Evolutionary conservation across 75 land plant genomes (phyloP).

Genomic region (Pinus tabuliformis): DNA sequence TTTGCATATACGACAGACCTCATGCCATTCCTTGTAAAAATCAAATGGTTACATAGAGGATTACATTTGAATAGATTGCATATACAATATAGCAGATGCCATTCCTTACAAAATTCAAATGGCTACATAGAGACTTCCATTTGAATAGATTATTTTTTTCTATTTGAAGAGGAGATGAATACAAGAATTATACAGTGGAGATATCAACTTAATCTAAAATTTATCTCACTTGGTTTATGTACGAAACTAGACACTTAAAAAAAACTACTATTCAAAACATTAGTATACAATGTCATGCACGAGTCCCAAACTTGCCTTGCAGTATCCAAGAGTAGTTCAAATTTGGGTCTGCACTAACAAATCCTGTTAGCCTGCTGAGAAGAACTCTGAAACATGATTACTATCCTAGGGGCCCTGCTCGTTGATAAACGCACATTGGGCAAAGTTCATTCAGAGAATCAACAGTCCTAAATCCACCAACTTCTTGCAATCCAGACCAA

Average conservation of each 20-base stretch:
- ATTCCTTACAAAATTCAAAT: conserved; percentile 2
- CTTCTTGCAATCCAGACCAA: conserved; percentile 35
- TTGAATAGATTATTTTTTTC: not conserved
- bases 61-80: not conserved
- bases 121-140: not conserved
- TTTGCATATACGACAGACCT: not conserved
- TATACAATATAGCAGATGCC: conserved; percentile 3
- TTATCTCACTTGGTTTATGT: not conserved
- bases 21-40: not conserved
- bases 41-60: not conserved
- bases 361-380: conserved; percentile 4
- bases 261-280: not conserved
- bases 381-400: not conserved
- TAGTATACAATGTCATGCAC: not conserved
- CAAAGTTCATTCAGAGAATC: conserved; percentile 26
- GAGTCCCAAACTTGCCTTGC: conserved; percentile 10
- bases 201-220: not conserved
- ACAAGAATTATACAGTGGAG: not conserved
- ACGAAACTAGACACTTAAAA: not conserved
- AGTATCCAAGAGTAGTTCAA: not conserved
- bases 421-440: conserved; percentile 26
- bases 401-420: conserved; percentile 10
- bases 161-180: not conserved
- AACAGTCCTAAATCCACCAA: conserved; percentile 29
- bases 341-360: not conserved